phyloP scores from a whole-genome alignment of 371 early-diverging fungal genomes.

The Batrachochytrium dendrobatidis region DNA sequence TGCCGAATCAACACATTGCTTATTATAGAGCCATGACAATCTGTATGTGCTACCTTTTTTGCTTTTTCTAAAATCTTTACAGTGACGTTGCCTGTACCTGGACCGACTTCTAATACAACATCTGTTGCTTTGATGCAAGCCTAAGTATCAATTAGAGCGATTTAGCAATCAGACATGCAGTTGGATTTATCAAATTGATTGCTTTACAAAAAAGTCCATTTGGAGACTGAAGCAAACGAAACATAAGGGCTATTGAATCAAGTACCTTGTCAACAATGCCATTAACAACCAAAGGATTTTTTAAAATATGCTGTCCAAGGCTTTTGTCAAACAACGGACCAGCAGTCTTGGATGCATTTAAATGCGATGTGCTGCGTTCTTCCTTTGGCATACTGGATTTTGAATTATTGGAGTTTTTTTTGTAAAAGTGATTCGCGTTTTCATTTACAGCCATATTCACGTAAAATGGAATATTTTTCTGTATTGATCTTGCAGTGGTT shows the following conservation, averaged over 20 bases:
- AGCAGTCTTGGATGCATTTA: conserved; percentile 12
- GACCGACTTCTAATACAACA: conserved; percentile 97
- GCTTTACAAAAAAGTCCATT: not conserved
- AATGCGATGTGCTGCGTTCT: not conserved
- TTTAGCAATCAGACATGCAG: not conserved
- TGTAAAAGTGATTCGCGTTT: no score
- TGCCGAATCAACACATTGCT: not conserved
- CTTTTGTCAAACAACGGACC: conserved; percentile 96
- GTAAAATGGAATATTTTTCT: no score
- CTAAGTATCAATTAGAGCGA: conserved; percentile 26
- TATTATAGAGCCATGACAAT: not conserved
- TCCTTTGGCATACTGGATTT: conserved; percentile 14
- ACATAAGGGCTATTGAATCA: not conserved
- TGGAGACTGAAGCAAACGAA: not conserved
- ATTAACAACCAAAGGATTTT: conserved; percentile 96
- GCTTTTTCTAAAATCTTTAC: conserved; percentile 90
- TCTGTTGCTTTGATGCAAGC: conserved; percentile 90
- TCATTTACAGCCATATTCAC: no score
- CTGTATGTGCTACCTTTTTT: conserved; percentile 64
- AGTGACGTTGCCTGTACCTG: conserved; percentile 99
- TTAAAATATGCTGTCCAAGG: conserved; percentile 98
- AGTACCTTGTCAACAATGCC: conserved; percentile 94
- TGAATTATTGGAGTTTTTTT: conserved; percentile 15
- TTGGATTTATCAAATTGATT: not conserved
- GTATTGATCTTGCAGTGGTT: no score